Base-by-base conservation (phyloP, 2,329 filamentous ascomycete genomes). In the Trichoderma hamatum region DNA sequence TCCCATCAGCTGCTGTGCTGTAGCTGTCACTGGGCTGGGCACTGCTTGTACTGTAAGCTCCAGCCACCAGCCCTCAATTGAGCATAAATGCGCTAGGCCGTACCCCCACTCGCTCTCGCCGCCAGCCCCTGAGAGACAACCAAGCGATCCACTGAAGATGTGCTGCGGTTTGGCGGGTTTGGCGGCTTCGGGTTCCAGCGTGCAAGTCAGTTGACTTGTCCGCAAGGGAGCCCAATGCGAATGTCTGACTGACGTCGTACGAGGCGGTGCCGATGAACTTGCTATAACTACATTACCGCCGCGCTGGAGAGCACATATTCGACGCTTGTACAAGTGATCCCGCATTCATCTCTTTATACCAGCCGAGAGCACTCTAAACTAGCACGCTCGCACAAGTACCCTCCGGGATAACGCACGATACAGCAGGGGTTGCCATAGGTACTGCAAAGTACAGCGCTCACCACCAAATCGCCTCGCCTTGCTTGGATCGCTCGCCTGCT, bases 181-280 rank as follows among this genome's bases (percentile, higher is more conserved):
- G 52, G 64, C 64, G 64, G 64, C 51, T 67, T 59, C 52, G 64
- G 64, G 64, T 67, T 59, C 64, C 64, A 67, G 64, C 54, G 54
- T 59, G 36, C 64, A 68, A 55, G 65, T 68, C 65, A 68, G 65
- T 68, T 68, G 65, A 68, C 65, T 56, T 43, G 39, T 67, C 54
- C 52, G 54, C 64, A 67, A 66, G 64, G 64, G 64, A 67, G 64
- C 64, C 64, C 64, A 58, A 67, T 59, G 24, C 54, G 30, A 34
- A 46, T 43, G 39, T 43, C 39, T 43, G 62, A 56, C 52, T 66
- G 26, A 32, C 52, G 52, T 66, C 39, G 62, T 55, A 46, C 26
- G 62, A 56, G 52, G 56, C 34, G 21, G 24, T 19, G 16, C 52
- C 16, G 52, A 32, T 30, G 28, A 10, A 55, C 52, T n/a, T 55